Evolutionary conservation across 148 eudicot species (phyloP), one percentile per base, ranked within the genome.

Genomic region (Fagopyrum homotropicum): DNA sequence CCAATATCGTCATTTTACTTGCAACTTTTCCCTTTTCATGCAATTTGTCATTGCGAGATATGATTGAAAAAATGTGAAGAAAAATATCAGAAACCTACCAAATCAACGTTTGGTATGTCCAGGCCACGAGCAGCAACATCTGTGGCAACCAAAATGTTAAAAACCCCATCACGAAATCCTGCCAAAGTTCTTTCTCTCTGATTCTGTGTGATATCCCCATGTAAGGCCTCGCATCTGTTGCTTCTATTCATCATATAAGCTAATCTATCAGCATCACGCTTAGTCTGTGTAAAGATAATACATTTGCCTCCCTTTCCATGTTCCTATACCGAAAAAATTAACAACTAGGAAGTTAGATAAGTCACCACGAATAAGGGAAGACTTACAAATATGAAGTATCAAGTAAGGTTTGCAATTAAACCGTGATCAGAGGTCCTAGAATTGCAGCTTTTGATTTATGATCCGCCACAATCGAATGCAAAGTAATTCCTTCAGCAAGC

Each of bases 111-210:
- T 74, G 98, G 97, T 57, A 95, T 86, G 79, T 95, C 98, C 72
- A 95, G 98, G 40, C 98, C 98, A 76, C 98, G 98, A 64, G 98
- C 92, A 77, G 98, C 98, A 46, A 94, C 98, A 86, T 94, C 98
- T 75, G 98, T 94, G 69, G 98, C 98, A 45, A 94, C 89, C 81
- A 94, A 86, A 72, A 91, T 75, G 74, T 94, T 89, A 70, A 94
- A 82, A 17, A 70, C 79, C 14, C 97, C 98, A 22, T 86, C 87
- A 54, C 98, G 86, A 59, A 94, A 94, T 45, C 88, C 85, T n/a
- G 85, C 72, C 66, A 94, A 89, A 46, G 98, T 94, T 82, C 97
- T 87, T 76, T 94, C 98, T 86, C 98, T 90, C 76, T 89, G 91
- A 80, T 73, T 80, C 76, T 95, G 98, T 59, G 97, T 77, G 76